phyloP scores from a whole-genome alignment of 139 green algal genomes.

The Chlamydomonas asymmetrica region DNA sequence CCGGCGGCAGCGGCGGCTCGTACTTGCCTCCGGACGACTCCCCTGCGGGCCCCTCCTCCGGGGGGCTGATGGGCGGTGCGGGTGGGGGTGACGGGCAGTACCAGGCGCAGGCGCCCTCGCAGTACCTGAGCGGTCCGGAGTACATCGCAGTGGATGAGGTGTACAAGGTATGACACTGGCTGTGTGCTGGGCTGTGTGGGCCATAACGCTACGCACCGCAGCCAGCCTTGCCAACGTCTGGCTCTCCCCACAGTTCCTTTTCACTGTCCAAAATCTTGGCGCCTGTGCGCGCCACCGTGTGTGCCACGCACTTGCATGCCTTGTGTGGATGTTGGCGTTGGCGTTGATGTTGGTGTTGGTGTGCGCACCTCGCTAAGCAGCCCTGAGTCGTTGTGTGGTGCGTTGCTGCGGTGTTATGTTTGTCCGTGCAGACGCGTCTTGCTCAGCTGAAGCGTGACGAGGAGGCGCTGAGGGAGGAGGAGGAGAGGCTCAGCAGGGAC shows the following conservation, averaged over 20 bases:
- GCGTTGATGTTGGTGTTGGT: not conserved
- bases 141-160: constrained; percentile 79
- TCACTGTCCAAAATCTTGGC: too few relatives aligned
- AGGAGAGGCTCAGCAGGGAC: constrained; percentile 71
- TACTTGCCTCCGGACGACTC: not conserved
- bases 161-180: constrained; percentile 59
- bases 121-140: constrained; percentile 39
- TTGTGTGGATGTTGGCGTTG: not conserved
- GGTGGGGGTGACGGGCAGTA: too few relatives aligned
- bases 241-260: too few relatives aligned
- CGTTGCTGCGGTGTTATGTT: not conserved
- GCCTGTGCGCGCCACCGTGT: too few relatives aligned
- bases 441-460: constrained; percentile 79
- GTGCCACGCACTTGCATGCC: too few relatives aligned
- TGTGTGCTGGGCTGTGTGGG: constrained; percentile 14
- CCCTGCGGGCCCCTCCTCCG: not conserved
- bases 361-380: too few relatives aligned
- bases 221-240: not conserved
- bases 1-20: constrained; percentile 3
- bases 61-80: not conserved
- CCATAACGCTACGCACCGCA: not conserved
- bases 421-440: constrained; percentile 57
- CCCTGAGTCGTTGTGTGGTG: not conserved
- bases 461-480: constrained; percentile 67
- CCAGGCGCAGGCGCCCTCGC: too few relatives aligned